phyloP scores from a whole-genome alignment of 2,329 filamentous ascomycete genomes.

The Fusarium sp. region DNA sequence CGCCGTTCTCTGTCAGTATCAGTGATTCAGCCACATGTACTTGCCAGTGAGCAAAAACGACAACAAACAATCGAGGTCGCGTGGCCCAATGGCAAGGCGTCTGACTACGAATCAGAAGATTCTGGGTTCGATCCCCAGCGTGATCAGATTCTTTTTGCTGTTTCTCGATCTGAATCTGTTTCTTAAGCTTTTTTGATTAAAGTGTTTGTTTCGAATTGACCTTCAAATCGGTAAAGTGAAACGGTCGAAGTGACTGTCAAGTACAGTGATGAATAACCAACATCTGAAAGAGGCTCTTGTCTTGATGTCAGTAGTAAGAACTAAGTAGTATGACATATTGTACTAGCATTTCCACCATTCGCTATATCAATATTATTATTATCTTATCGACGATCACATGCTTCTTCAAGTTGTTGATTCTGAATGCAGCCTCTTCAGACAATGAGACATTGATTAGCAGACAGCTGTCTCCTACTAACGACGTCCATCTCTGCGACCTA shows the following conservation, averaged over 20 bases:
- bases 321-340: neutral
- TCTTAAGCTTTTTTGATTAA: neutral
- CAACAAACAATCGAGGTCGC: conserved; percentile 1
- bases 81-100: conserved; percentile 42
- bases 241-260: no score
- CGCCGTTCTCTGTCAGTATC: neutral
- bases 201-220: neutral
- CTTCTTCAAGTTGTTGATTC: neutral
- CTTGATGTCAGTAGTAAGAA: neutral
- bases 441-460: neutral
- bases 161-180: neutral
- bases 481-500: neutral
- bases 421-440: neutral
- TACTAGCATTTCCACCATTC: neutral
- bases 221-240: no score
- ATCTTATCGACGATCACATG: neutral
- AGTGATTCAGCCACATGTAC: neutral
- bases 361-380: neutral
- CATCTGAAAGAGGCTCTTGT: neutral
- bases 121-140: conserved; percentile 43
- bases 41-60: rapidly evolving
- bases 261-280: neutral
- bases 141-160: conserved; percentile 21
- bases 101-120: conserved; percentile 46
- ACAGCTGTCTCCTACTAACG: neutral